A percentile compares a stretch with the other conserved stretches of the same genome.
phyloP scores from a whole-genome alignment of 2,329 filamentous ascomycete species.

The Beauveria caledonica region DNA sequence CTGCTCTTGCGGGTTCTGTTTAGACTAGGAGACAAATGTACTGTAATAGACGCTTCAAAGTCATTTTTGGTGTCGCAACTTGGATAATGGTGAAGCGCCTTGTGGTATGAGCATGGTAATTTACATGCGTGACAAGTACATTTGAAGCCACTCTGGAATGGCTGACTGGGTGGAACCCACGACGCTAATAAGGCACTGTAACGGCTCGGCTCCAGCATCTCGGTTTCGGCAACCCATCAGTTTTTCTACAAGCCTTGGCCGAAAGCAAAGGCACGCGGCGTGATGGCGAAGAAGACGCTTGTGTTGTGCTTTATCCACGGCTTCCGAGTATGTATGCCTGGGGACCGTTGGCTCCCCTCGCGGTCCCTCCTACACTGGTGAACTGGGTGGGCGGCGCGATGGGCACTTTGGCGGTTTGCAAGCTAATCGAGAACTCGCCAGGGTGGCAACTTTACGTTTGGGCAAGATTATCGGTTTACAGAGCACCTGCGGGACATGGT shows the following conservation, averaged over 20 bases:
- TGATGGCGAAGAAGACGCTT: conserved; percentile 64
- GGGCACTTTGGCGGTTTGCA: background rate
- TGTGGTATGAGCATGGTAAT: background rate
- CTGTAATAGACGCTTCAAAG: conserved; percentile 30
- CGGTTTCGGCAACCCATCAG: background rate
- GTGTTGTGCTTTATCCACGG: conserved; percentile 80
- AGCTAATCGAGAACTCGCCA: conserved; percentile 22
- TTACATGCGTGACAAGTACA: too few relatives aligned
- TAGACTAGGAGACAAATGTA: conserved; percentile 30
- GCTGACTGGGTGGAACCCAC: conserved; percentile 5
- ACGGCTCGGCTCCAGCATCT: background rate
- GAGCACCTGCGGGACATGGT: conserved; percentile 59
- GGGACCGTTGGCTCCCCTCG: too few relatives aligned
- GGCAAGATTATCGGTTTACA: conserved; percentile 57
- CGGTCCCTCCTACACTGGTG: background rate
- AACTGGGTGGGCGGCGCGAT: background rate
- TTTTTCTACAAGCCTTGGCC: background rate
- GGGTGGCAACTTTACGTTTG: conserved; percentile 74
- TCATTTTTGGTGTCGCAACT: background rate
- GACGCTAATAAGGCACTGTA: conserved; percentile 1
- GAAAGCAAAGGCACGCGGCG: background rate
- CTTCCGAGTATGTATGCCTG: conserved; percentile 55
- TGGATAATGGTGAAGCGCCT: background rate
- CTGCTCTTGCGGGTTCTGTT: conserved; percentile 17
- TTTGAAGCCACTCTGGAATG: too few relatives aligned